phyloP scores from a whole-genome alignment of 2,329 filamentous ascomycete genomes.

The Arthroderma sp. region DNA sequence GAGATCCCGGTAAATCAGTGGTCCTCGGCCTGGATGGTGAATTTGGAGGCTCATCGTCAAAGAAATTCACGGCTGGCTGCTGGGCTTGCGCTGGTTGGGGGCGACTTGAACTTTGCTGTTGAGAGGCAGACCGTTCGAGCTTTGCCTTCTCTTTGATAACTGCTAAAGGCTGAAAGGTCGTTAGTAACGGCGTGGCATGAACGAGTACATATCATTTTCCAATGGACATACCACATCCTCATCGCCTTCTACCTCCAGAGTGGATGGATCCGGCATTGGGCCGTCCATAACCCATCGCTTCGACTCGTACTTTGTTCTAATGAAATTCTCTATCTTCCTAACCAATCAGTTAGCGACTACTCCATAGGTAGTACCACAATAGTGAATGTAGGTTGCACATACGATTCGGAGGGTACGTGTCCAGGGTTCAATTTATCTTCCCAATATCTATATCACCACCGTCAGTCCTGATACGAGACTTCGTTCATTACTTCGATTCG shows the following conservation, averaged over 20 bases:
- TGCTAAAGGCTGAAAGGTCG: conserved; percentile 43
- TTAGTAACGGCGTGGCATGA: conserved; percentile 15
- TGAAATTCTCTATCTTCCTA: conserved; percentile 97
- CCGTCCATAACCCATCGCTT: conserved; percentile 99
- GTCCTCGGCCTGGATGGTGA: conserved; percentile 58
- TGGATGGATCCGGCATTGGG: conserved; percentile 80
- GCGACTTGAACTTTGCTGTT: conserved; percentile 35
- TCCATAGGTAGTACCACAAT: background rate
- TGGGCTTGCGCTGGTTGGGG: conserved; percentile 19
- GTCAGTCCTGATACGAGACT: background rate
- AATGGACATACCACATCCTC: conserved; percentile 61
- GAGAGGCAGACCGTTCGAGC: conserved; percentile 48
- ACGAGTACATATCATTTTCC: conserved; percentile 24
- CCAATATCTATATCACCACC: conserved; percentile 53
- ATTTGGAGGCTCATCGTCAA: conserved; percentile 56
- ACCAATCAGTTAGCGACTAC: conserved; percentile 7
- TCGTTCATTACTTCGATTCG: conserved; percentile 17
- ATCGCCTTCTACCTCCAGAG: conserved; percentile 70
- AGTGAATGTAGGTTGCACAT: conserved; percentile 17
- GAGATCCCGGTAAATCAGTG: conserved; percentile 38
- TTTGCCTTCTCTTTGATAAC: conserved; percentile 61
- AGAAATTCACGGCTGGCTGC: conserved; percentile 58
- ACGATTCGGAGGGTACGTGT: conserved; percentile 83
- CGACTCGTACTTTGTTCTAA: conserved; percentile 95
- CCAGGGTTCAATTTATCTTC: conserved; percentile 84